A percentile compares a stretch with the other conserved stretches of the same genome.
Conservation (phyloP, 495 filamentous ascomycete genomes). For the Echria macrotheca region DNA sequence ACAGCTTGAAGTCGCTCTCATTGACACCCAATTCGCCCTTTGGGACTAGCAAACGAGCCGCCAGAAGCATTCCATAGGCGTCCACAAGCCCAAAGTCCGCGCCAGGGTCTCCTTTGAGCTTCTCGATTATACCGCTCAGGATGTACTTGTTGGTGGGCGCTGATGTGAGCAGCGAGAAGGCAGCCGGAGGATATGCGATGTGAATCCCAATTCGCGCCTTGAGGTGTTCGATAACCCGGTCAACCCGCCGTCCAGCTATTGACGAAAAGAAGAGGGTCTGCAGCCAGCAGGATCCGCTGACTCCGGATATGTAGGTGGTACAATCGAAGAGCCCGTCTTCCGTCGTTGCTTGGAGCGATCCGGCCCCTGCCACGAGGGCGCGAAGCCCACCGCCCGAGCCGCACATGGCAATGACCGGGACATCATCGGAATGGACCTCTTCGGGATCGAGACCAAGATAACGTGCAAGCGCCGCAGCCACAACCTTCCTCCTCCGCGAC, state of each 20-base stretch:
- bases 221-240: slow-evolving; percentile 70
- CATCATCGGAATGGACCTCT: slow-evolving; percentile 87
- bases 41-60: slow-evolving; percentile 77
- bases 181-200: slow-evolving; percentile 84
- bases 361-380: slow-evolving; percentile 82
- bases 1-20: slow-evolving; percentile 77
- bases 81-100: slow-evolving; percentile 89
- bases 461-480: slow-evolving; percentile 64
- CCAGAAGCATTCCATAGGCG: slow-evolving; percentile 80
- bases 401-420: slow-evolving; percentile 87
- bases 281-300: slow-evolving; percentile 93
- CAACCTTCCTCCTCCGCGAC: slow-evolving; percentile 55
- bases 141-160: slow-evolving; percentile 91
- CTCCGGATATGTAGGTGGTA: slow-evolving; percentile 88
- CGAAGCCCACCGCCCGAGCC: slow-evolving; percentile 88
- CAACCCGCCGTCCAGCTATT: slow-evolving; percentile 57
- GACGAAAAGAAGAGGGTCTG: slow-evolving; percentile 87
- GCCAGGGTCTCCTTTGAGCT: slow-evolving; percentile 72
- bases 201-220: slow-evolving; percentile 80
- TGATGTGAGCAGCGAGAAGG: slow-evolving; percentile 66
- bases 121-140: slow-evolving; percentile 81
- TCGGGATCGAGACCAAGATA: slow-evolving; percentile 72
- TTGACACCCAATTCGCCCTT: slow-evolving; percentile 73
- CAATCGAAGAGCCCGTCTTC: slow-evolving; percentile 90
- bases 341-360: slow-evolving; percentile 72